A percentile compares a stretch with the other conserved stretches of the same genome.
phyloP scores from a whole-genome alignment of 2,329 filamentous ascomycete species.

The Aspergillus viridinutans region DNA sequence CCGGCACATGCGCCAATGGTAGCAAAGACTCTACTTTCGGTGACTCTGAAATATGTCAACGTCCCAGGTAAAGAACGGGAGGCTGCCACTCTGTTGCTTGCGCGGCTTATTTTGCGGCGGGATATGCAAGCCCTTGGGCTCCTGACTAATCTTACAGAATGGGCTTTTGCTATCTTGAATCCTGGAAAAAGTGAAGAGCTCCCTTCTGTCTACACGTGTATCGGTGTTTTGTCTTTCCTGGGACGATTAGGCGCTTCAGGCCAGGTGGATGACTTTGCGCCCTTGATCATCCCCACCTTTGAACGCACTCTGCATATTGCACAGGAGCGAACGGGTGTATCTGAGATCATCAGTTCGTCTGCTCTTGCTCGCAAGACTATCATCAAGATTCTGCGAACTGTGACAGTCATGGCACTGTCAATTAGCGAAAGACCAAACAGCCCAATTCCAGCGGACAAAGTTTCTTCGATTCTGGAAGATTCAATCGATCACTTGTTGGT shows the following conservation, averaged over 20 bases:
- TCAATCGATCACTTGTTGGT: constrained; percentile 78
- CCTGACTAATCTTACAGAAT: constrained; percentile 62
- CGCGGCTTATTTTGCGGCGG: constrained; percentile 73
- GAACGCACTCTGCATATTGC: constrained; percentile 58
- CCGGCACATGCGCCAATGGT: constrained; percentile 63
- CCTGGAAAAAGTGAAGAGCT: constrained; percentile 37
- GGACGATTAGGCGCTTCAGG: constrained; percentile 68
- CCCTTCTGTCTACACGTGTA: constrained; percentile 65
- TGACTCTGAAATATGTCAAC: constrained; percentile 68
- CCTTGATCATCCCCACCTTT: constrained; percentile 64
- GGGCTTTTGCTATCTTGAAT: constrained; percentile 62
- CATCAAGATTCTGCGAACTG: constrained; percentile 77
- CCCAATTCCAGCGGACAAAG: constrained; percentile 25
- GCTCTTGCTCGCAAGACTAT: constrained; percentile 76
- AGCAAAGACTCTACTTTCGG: constrained; percentile 63
- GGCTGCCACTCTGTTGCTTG: constrained; percentile 77
- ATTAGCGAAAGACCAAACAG: constrained; percentile 41
- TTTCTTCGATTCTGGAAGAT: constrained; percentile 64
- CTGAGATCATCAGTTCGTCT: constrained; percentile 60
- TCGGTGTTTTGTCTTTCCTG: constrained; percentile 76
- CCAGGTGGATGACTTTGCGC: constrained; percentile 69
- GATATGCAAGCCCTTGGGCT: constrained; percentile 83
- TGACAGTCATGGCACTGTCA: constrained; percentile 61
- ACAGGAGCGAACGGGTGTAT: constrained; percentile 47
- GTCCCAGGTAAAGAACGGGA: constrained; percentile 82